These are phyloP conservation scores for Eucalyptus curtisii DNA, from an alignment of 345 rosid genomes.

Conservation along the genomic window DNA sequence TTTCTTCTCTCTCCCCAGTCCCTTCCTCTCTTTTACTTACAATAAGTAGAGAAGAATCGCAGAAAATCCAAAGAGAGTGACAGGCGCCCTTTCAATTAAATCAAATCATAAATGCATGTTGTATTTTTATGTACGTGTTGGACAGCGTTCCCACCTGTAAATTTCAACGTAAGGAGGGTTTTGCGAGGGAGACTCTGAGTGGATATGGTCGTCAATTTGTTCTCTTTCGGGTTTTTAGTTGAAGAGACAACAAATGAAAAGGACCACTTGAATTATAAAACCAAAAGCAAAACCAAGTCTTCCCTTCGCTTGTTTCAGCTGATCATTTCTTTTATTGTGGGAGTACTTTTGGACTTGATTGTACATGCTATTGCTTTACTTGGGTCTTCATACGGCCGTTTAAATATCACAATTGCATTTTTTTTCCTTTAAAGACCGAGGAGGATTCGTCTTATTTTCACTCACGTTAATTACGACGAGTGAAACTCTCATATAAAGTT, in stretches of 20 bases:
- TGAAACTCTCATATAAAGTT: background rate
- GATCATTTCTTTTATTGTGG: background rate
- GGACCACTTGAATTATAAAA: background rate
- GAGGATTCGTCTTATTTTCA: rapidly evolving
- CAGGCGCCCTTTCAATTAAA: background rate
- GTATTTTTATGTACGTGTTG: background rate
- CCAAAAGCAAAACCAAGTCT: background rate
- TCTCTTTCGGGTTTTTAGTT: background rate
- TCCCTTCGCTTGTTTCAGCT: background rate
- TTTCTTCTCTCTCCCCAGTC: background rate
- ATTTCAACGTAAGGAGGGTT: background rate
- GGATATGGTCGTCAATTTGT: background rate
- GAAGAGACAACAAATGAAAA: background rate
- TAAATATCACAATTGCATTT: background rate
- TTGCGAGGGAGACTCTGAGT: background rate
- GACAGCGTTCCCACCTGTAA: background rate
- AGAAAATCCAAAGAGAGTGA: background rate
- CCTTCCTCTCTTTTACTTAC: background rate
- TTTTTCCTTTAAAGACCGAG: background rate
- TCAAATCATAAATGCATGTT: background rate
- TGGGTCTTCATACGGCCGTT: background rate
- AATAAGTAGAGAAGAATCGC: background rate
- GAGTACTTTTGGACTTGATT: background rate
- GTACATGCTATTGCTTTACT: background rate
- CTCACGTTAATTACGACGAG: rapidly evolving